Evolutionary conservation across 202 grass and related monocot genomes (phyloP).

Genomic region (Tripidium arundinaceum): DNA sequence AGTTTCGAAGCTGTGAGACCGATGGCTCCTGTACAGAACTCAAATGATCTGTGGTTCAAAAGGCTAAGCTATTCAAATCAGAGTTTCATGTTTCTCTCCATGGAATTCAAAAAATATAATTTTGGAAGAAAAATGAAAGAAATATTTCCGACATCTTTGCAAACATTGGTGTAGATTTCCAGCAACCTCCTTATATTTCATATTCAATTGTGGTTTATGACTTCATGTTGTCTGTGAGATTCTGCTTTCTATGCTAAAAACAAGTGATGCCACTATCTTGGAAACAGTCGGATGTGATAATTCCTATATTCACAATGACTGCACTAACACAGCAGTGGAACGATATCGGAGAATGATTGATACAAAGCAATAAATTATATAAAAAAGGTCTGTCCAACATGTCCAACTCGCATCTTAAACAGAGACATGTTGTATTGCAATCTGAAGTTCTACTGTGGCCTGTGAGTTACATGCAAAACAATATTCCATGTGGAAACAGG

Average conservation of each 20-base stretch:
- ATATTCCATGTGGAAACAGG: background rate
- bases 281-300: background rate
- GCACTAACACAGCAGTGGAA: background rate
- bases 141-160: background rate
- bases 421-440: too few relatives aligned
- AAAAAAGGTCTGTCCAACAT: background rate
- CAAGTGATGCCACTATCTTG: background rate
- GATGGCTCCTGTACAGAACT: background rate
- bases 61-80: background rate
- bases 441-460: background rate
- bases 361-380: background rate
- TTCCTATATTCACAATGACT: background rate
- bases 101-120: too few relatives aligned
- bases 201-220: background rate
- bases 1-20: conserved; percentile 33
- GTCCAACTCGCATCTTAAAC: background rate
- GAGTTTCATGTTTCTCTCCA: background rate
- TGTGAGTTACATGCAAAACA: background rate
- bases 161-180: background rate
- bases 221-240: background rate
- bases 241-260: background rate
- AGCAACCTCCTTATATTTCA: background rate
- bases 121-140: background rate
- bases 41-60: background rate
- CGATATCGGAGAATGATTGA: background rate